Evolutionary conservation across 352 stramenopile species (phyloP).

Genomic region (Pythium aristosporum): DNA sequence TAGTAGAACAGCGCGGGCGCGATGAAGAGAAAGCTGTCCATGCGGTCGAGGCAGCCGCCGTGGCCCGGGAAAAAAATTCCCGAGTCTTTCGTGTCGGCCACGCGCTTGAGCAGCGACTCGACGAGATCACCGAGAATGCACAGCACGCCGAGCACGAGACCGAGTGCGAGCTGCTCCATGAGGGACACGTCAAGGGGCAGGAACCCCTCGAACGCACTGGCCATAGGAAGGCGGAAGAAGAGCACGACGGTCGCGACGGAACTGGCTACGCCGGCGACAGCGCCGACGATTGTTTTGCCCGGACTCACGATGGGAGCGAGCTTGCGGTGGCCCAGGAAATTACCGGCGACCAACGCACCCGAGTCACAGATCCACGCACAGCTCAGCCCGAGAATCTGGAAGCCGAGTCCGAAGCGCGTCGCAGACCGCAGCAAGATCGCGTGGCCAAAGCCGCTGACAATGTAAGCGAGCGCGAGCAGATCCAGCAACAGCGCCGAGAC

Average conservation of each 20-base stretch:
- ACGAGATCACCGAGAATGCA: constrained; percentile 66
- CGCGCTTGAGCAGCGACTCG: constrained; percentile 72
- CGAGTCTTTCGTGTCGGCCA: constrained; percentile 70
- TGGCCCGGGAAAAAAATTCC: constrained; percentile 72
- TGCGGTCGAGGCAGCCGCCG: constrained; percentile 74
- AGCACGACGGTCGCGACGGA: constrained; percentile 40
- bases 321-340: constrained; percentile 52
- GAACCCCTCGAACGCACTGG: constrained; percentile 9
- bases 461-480: constrained; percentile 55
- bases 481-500: constrained; percentile 45
- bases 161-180: constrained; percentile 44
- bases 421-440: constrained; percentile 59
- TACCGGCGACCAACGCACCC: constrained; percentile 53
- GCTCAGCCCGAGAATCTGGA: constrained; percentile 62
- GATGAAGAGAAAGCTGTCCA: constrained; percentile 77
- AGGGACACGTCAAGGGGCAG: constrained; percentile 30
- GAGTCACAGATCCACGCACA: constrained; percentile 73
- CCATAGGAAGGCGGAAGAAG: constrained; percentile 36
- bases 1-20: constrained; percentile 66
- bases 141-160: constrained; percentile 45
- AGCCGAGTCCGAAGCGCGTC: constrained; percentile 46
- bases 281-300: constrained; percentile 65
- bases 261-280: constrained; percentile 49
- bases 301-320: constrained; percentile 66
- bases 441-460: constrained; percentile 60